A percentile compares a stretch with the other conserved stretches of the same genome.
These are phyloP conservation scores for Fusarium pseudograminearum DNA, from an alignment of 2,329 filamentous ascomycete genomes.

Conservation along the genomic window DNA sequence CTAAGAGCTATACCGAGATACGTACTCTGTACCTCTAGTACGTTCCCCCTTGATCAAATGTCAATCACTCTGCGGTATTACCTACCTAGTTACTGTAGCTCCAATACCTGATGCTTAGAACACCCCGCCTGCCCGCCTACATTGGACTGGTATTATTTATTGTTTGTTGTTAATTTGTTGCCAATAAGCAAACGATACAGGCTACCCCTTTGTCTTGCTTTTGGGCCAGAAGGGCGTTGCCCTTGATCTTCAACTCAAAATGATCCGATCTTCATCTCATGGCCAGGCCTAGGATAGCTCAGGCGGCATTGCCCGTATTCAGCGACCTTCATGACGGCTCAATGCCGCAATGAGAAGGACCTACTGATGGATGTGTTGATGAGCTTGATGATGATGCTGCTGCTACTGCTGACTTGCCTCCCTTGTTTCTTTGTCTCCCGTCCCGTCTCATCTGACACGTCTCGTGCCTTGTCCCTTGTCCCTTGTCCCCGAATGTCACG, in stretches of 20 bases:
- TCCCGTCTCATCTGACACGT: constrained; percentile 38
- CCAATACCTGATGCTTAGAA: constrained; percentile 11
- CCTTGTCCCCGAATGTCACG: constrained; percentile 23
- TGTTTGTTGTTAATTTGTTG: neutral
- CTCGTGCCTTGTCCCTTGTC: constrained; percentile 29
- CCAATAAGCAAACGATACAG: constrained; percentile 3
- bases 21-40: neutral
- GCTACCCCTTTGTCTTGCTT: constrained; percentile 7
- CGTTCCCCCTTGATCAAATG: constrained; percentile 13
- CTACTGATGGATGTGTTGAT: constrained; percentile 2
- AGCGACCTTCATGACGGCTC: neutral
- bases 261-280: constrained; percentile 25
- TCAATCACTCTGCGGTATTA: constrained; percentile 7
- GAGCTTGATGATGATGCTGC: constrained; percentile 6
- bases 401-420: constrained; percentile 16
- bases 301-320: neutral
- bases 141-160: constrained; percentile 18
- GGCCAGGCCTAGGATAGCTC: constrained; percentile 5
- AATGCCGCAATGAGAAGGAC: constrained; percentile 1
- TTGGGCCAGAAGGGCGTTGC: neutral
- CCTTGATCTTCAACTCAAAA: constrained; percentile 25
- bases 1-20: constrained; percentile 7
- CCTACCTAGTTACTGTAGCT: neutral
- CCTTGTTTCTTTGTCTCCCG: constrained; percentile 29
- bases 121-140: constrained; percentile 24